Percentiles rank a stretch among this genome's conserved stretches.
phyloP scores from a whole-genome alignment of 208 protist genomes.

The Leishmania tropica region DNA sequence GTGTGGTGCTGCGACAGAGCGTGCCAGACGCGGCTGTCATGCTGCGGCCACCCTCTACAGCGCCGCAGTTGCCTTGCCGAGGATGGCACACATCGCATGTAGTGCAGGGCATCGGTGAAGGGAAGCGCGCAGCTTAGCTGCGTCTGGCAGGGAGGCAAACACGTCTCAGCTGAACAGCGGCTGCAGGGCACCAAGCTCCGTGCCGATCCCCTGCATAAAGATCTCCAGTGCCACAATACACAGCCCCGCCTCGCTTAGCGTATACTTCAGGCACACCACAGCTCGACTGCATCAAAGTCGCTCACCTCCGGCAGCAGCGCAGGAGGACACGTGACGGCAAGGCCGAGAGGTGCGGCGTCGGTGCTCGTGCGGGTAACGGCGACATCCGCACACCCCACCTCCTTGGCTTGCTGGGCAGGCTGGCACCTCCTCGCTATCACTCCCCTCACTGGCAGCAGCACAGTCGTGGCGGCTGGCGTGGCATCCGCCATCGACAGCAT shows the following conservation, averaged over 20 bases:
- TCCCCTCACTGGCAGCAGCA: too few relatives aligned
- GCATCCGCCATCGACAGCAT: too few relatives aligned
- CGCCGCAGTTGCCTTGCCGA: not conserved
- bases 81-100: conserved; percentile 15
- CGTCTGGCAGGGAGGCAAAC: conserved; percentile 42
- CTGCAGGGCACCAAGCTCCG: conserved; percentile 5
- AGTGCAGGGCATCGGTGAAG: conserved; percentile 46
- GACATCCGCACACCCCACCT: too few relatives aligned
- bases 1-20: conserved; percentile 9
- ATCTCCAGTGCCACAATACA: conserved; percentile 38
- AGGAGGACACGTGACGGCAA: conserved; percentile 8
- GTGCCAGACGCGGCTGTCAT: not conserved
- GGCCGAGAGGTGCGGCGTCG: not conserved
- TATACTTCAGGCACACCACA: conserved; percentile 36
- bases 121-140: conserved; percentile 49
- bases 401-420: too few relatives aligned
- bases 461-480: too few relatives aligned
- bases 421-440: too few relatives aligned
- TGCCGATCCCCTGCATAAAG: conserved; percentile 39
- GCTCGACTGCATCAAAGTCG: conserved; percentile 39
- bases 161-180: conserved; percentile 43
- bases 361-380: not conserved
- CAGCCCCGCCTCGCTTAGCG: conserved; percentile 42
- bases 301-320: conserved; percentile 17
- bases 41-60: not conserved